Conservation (phyloP, 2,329 filamentous ascomycete genomes). For the Tolypocladium tundrense region DNA sequence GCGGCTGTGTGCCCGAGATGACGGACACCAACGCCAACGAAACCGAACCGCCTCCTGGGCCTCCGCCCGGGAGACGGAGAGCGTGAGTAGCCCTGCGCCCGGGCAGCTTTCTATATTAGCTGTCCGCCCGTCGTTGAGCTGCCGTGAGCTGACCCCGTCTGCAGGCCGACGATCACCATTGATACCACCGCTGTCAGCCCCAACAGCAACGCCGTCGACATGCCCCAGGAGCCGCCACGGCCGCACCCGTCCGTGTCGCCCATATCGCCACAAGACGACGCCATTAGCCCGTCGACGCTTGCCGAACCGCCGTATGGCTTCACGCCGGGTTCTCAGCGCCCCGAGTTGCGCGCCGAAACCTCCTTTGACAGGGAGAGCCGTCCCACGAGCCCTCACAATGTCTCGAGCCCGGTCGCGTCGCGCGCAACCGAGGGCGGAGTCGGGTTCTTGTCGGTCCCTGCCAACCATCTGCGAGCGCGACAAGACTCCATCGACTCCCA, state of each 20-base stretch:
- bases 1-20: conserved; percentile 12
- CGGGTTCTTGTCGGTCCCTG: conserved; percentile 56
- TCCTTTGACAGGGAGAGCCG: conserved; percentile 58
- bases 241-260: conserved; percentile 18
- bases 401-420: conserved; percentile 47
- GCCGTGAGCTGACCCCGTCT: conserved; percentile 5
- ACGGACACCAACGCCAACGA: conserved; percentile 9
- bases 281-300: conserved; percentile 28
- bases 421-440: conserved; percentile 32
- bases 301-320: conserved; percentile 19
- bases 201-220: conserved; percentile 15
- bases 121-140: not conserved
- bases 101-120: not conserved
- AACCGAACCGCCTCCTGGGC: conserved; percentile 9
- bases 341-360: conserved; percentile 41
- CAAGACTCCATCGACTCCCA: conserved; percentile 63
- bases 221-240: conserved; percentile 13
- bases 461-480: conserved; percentile 42
- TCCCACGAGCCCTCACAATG: conserved; percentile 63
- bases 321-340: conserved; percentile 12
- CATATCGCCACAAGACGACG: conserved; percentile 26
- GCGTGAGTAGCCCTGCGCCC: conserved; percentile 21
- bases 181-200: conserved; percentile 34
- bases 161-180: conserved; percentile 44
- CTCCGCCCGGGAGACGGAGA: conserved; percentile 18